phyloP scores from a whole-genome alignment of 192 early-diverging fungal genomes.

The Coemansia sp. region DNA sequence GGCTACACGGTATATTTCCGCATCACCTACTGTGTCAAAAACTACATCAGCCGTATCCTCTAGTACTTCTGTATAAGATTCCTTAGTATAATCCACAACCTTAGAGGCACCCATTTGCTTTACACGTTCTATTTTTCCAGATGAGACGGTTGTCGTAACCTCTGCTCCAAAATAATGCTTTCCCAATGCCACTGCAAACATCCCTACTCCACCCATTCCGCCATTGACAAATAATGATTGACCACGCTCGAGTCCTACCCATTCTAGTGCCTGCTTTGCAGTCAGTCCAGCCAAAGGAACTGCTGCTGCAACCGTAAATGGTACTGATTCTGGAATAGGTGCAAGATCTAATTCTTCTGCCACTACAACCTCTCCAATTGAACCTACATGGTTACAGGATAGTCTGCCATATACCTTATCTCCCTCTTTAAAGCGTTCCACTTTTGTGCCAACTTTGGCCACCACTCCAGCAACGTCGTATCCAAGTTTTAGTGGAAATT shows the following conservation, averaged over 20 bases:
- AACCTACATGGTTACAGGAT: conserved; percentile 12
- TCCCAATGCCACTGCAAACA: conserved; percentile 54
- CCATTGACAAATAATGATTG: conserved; percentile 54
- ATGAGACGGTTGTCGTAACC: conserved; percentile 57
- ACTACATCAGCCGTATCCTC: conserved; percentile 39
- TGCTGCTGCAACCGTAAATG: conserved; percentile 49
- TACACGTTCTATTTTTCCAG: conserved; percentile 44
- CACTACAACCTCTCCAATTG: conserved; percentile 40
- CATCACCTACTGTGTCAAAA: conserved; percentile 49
- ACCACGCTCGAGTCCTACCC: conserved; percentile 14
- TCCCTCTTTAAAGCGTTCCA: conserved; percentile 49
- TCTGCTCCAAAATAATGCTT: conserved; percentile 40
- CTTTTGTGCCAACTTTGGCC: conserved; percentile 26
- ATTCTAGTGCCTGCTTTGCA: conserved; percentile 51
- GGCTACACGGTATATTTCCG: conserved; percentile 23
- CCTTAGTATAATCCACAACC: conserved; percentile 55
- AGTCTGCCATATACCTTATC: conserved; percentile 54
- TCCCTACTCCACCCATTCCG: conserved; percentile 59
- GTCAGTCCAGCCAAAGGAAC: conserved; percentile 58
- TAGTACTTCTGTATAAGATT: conserved; percentile 22
- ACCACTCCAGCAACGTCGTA: conserved; percentile 59
- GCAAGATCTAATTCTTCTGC: conserved; percentile 26
- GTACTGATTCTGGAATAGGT: conserved; percentile 28
- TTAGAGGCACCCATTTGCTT: conserved; percentile 51
- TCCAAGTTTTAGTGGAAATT: conserved; percentile 52